phyloP scores from a whole-genome alignment of 768 basidiomycete genomes.

The Hemileccinum impolitum region DNA sequence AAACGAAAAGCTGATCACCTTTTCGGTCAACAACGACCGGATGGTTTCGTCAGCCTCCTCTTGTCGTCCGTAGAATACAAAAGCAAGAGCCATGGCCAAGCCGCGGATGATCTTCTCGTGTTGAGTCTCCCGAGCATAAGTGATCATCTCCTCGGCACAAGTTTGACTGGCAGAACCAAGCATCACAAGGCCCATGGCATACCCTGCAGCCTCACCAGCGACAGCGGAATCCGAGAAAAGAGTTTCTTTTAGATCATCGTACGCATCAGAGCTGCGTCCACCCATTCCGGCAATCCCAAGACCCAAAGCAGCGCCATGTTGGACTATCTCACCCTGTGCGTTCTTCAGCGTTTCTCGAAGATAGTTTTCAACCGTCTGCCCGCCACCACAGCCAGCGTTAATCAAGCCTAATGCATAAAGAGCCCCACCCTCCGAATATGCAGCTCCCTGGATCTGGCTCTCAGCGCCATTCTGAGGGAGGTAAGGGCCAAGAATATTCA shows the following conservation, averaged over 20 bases:
- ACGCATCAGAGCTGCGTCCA: constrained; percentile 81
- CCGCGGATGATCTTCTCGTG: constrained; percentile 99
- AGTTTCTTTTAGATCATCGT: constrained; percentile 85
- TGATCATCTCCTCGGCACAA: constrained; percentile 89
- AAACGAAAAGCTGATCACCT: constrained; percentile 47
- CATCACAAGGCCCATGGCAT: constrained; percentile 98
- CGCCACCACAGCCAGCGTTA: constrained; percentile 84
- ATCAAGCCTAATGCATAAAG: constrained; percentile 93
- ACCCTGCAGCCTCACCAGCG: constrained; percentile 93
- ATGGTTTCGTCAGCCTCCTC: constrained; percentile 90
- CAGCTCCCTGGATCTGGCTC: constrained; percentile 71
- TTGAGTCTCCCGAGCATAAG: constrained; percentile 95
- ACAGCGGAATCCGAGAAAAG: constrained; percentile 95
- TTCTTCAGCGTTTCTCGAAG: constrained; percentile 76
- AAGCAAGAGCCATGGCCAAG: constrained; percentile 87
- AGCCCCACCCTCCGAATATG: constrained; percentile 95
- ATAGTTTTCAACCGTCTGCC: constrained; percentile 64
- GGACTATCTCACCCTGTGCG: constrained; percentile 81
- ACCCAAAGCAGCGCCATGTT: constrained; percentile 95
- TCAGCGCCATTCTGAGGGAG: constrained; percentile 78
- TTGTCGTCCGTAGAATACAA: constrained; percentile 89
- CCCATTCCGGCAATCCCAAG: constrained; percentile 97
- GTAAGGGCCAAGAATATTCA: constrained; percentile 90
- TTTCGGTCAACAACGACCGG: constrained; percentile 74
- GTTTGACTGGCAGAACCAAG: constrained; percentile 84